These are phyloP conservation scores for Solioccasus polychromus DNA, from an alignment of 768 basidiomycete species.

Conservation along the genomic window DNA sequence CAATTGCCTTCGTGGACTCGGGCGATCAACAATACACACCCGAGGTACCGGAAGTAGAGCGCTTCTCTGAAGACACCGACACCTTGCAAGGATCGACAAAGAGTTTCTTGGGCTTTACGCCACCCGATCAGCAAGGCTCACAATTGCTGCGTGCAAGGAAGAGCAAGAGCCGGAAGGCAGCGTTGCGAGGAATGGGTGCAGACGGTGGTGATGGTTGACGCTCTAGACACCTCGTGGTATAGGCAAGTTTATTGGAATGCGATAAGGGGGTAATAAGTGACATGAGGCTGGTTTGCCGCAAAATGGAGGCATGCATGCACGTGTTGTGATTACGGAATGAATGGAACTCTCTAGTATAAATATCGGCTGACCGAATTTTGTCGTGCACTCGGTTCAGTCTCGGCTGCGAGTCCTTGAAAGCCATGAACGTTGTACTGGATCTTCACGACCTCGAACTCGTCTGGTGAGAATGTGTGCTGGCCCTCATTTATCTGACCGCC, in stretches of 20 bases:
- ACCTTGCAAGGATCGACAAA: conserved; percentile 14
- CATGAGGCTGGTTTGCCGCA: conserved; percentile 7
- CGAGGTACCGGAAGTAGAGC: background rate
- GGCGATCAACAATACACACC: conserved; percentile 13
- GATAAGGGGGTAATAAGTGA: background rate
- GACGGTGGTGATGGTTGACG: conserved; percentile 9
- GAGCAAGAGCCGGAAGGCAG: conserved; percentile 35
- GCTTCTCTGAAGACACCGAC: conserved; percentile 1
- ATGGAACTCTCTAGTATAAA: conserved; percentile 18
- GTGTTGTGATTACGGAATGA: conserved; percentile 25
- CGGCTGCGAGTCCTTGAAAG: conserved; percentile 19
- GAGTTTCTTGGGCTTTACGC: conserved; percentile 29
- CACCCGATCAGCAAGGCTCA: conserved; percentile 18
- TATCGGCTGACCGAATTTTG: conserved; percentile 2
- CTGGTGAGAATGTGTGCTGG: conserved; percentile 42
- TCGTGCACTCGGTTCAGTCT: conserved; percentile 11
- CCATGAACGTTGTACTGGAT: conserved; percentile 36
- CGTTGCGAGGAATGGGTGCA: conserved; percentile 30
- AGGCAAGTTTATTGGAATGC: conserved; percentile 5
- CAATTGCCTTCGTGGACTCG: conserved; percentile 46
- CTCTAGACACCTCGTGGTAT: conserved; percentile 11
- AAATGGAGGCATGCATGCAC: conserved; percentile 5
- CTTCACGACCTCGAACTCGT: conserved; percentile 51
- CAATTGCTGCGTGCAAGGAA: conserved; percentile 27
- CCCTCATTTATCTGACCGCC: background rate